Evolutionary conservation across 331 rosid genomes (phyloP).

Genomic region (Acacia concinna): DNA sequence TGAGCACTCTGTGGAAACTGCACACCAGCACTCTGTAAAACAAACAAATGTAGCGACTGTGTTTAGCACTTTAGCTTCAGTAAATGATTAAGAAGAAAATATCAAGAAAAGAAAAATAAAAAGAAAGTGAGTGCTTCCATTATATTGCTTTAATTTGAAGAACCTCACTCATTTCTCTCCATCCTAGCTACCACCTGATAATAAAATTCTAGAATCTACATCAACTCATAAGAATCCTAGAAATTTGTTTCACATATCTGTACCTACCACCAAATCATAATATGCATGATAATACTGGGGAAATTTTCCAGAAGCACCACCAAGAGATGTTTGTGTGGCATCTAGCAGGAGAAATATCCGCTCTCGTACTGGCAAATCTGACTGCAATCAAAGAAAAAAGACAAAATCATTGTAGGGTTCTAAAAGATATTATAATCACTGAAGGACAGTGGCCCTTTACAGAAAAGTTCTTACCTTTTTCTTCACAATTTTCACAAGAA

Average conservation of each 20-base stretch:
- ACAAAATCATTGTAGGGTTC: constrained; percentile 1
- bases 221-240: constrained; percentile 18
- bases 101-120: background rate
- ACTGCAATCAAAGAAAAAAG: constrained; percentile 52
- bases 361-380: constrained; percentile 87
- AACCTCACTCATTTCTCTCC: background rate
- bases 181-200: constrained; percentile 6
- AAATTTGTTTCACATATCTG: constrained; percentile 21
- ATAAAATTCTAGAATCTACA: constrained; percentile 11
- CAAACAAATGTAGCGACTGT: background rate
- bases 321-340: constrained; percentile 97
- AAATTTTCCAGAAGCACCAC: constrained; percentile 95
- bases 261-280: constrained; percentile 91
- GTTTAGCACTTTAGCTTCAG: constrained; percentile 18
- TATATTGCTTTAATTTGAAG: background rate
- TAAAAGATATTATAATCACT: constrained; percentile 3
- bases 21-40: constrained; percentile 81
- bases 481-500: constrained; percentile 93
- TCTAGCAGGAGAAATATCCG: constrained; percentile 91
- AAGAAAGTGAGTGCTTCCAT: background rate
- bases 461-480: constrained; percentile 67
- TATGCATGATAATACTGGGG: constrained; percentile 91
- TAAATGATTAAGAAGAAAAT: constrained; percentile 4
- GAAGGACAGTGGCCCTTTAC: constrained; percentile 17
- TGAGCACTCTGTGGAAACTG: constrained; percentile 76